Evolutionary conservation across 2,329 filamentous ascomycete species (phyloP).

Genomic region (Acrodontium crateriforme): DNA sequence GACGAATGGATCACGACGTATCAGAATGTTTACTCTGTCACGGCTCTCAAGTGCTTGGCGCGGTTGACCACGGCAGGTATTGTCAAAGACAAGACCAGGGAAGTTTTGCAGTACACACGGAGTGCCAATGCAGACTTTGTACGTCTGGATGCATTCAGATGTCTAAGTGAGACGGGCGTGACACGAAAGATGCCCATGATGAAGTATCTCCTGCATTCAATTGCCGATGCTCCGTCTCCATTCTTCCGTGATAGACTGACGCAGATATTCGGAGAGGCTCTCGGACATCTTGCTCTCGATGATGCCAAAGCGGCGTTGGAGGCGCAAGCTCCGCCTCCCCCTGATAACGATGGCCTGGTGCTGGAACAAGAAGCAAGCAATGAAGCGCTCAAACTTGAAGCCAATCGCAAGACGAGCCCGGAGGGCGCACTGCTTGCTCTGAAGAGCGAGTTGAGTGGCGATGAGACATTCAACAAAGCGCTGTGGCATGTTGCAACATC

Average conservation of each 20-base stretch:
- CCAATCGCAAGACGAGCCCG: constrained; percentile 41
- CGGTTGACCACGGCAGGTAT: constrained; percentile 41
- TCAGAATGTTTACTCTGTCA: constrained; percentile 49
- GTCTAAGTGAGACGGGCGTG: constrained; percentile 42
- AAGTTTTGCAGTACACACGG: constrained; percentile 48
- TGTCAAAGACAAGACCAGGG: constrained; percentile 38
- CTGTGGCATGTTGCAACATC: constrained; percentile 44
- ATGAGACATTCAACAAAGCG: constrained; percentile 36
- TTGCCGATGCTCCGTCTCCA: constrained; percentile 43
- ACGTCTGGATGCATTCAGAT: constrained; percentile 44
- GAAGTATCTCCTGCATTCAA: constrained; percentile 42
- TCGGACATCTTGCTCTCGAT: constrained; percentile 48
- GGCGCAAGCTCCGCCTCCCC: constrained; percentile 18
- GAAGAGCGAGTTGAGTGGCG: constrained; percentile 37
- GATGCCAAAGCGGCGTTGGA: constrained; percentile 24
- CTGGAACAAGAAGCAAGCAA: constrained; percentile 40
- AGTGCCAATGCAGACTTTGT: constrained; percentile 46
- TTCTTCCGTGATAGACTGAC: constrained; percentile 42
- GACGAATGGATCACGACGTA: constrained; percentile 55
- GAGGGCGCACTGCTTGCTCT: constrained; percentile 44
- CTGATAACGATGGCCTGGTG: constrained; percentile 34
- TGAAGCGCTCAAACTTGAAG: constrained; percentile 37
- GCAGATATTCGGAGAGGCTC: constrained; percentile 37
- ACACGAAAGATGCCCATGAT: constrained; percentile 38
- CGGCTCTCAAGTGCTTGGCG: constrained; percentile 46